A percentile compares a stretch with the other conserved stretches of the same genome.
Conservation (phyloP, 495 filamentous ascomycete species). For the Xylaria grammica region DNA sequence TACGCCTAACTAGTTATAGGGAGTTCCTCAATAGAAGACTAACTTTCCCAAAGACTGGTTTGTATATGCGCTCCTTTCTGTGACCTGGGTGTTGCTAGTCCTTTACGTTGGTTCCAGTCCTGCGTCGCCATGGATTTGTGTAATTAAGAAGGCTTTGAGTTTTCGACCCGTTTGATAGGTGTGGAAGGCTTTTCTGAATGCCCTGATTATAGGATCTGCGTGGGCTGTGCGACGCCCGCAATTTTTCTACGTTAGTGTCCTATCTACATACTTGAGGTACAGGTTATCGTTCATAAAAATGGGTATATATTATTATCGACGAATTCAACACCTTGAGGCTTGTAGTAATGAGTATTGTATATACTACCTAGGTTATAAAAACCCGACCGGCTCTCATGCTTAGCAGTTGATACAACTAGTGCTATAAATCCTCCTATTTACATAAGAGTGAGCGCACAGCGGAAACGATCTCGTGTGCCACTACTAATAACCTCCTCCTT, state of each 20-base stretch:
- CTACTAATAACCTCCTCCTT: no score
- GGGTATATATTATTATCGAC: not conserved
- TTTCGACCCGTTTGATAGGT: no score
- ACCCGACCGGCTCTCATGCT: not conserved
- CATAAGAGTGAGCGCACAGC: not conserved
- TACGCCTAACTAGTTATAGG: not conserved
- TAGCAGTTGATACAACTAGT: not conserved
- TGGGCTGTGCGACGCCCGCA: no score
- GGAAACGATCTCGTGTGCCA: no score
- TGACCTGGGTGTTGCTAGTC: not conserved
- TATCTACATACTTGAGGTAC: no score
- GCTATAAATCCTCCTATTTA: no score
- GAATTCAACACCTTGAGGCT: not conserved
- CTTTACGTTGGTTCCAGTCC: not conserved
- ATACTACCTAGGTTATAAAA: conserved; percentile 2
- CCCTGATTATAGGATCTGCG: no score
- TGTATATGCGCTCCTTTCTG: not conserved
- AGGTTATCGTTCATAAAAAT: not conserved
- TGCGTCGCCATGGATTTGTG: not conserved
- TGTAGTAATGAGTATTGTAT: not conserved
- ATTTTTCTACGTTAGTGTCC: no score
- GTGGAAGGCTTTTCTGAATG: no score
- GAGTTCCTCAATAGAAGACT: conserved; percentile 7
- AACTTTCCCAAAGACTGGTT: not conserved
- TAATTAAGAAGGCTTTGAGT: no score